phyloP scores from a whole-genome alignment of 495 filamentous ascomycete genomes.

The Pseudoneurospora amorphoporcata region DNA sequence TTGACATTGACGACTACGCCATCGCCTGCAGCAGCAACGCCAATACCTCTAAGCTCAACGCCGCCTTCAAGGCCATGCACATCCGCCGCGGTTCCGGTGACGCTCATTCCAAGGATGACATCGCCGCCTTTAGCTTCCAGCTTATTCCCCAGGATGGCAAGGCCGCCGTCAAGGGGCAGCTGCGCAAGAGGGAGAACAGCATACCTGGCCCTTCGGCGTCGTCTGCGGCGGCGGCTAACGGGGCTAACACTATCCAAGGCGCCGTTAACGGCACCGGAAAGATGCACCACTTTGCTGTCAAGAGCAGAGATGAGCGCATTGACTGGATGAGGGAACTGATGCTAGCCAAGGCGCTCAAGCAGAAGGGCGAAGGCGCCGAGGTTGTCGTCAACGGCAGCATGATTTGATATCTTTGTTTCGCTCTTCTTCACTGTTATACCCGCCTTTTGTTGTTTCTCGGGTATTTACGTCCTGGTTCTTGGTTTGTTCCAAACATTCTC shows the following conservation, averaged over 20 bases:
- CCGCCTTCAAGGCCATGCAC: slow-evolving; percentile 78
- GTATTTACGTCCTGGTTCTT: neutral
- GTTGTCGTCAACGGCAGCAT: slow-evolving; percentile 74
- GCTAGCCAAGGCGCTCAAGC: slow-evolving; percentile 82
- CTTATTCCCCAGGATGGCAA: slow-evolving; percentile 64
- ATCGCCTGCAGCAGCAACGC: slow-evolving; percentile 76
- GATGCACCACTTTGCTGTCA: slow-evolving; percentile 90
- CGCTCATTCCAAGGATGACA: slow-evolving; percentile 31
- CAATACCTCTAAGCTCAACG: slow-evolving; percentile 65
- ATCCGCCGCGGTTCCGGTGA: slow-evolving; percentile 48
- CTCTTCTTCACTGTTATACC: slow-evolving; percentile 8
- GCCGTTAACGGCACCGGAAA: slow-evolving; percentile 54
- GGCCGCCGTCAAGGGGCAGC: slow-evolving; percentile 25
- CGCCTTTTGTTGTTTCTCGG: neutral
- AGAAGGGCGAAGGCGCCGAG: slow-evolving; percentile 71
- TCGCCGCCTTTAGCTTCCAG: slow-evolving; percentile 79
- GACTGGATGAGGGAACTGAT: slow-evolving; percentile 99
- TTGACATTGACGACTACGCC: slow-evolving; percentile 92
- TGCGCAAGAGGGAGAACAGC: slow-evolving; percentile 35
- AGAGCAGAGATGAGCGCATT: slow-evolving; percentile 76
- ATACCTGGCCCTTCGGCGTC: slow-evolving; percentile 7
- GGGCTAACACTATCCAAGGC: slow-evolving; percentile 17
- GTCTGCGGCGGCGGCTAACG: neutral
- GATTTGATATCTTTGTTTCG: slow-evolving; percentile 37
- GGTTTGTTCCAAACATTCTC: neutral